A percentile compares a stretch with the other conserved stretches of the same genome.
Evolutionary conservation across 2,329 filamentous ascomycete genomes (phyloP).

Genomic region (Huntiella bhutanensis): DNA sequence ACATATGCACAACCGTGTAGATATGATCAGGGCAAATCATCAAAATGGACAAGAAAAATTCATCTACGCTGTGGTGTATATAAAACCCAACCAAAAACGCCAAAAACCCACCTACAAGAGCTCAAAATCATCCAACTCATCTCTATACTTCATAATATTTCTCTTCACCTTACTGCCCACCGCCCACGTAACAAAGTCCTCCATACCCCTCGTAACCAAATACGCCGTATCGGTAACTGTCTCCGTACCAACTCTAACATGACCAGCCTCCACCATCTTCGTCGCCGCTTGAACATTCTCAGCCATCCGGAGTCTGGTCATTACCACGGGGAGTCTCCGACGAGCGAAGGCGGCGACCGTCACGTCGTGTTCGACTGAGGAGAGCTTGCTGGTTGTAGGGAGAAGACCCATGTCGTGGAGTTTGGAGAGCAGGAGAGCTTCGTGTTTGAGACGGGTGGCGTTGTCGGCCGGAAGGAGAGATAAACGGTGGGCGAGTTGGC

Average conservation of each 20-base stretch:
- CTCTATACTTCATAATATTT: slow-evolving; percentile 84
- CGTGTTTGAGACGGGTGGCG: slow-evolving; percentile 61
- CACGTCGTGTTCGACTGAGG: slow-evolving; percentile 69
- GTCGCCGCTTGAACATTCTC: slow-evolving; percentile 71
- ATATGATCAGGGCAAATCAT: too few relatives aligned
- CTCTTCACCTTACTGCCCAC: slow-evolving; percentile 94
- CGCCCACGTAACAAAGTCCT: slow-evolving; percentile 94
- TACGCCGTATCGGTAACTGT: slow-evolving; percentile 81
- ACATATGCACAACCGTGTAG: too few relatives aligned
- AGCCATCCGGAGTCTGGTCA: slow-evolving; percentile 81
- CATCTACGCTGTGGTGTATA: background rate
- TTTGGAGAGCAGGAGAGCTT: slow-evolving; percentile 76
- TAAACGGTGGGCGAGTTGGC: slow-evolving; percentile 76
- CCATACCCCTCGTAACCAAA: slow-evolving; percentile 71
- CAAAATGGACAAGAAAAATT: background rate
- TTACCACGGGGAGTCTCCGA: slow-evolving; percentile 67
- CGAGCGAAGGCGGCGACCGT: slow-evolving; percentile 82
- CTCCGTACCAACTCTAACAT: slow-evolving; percentile 80
- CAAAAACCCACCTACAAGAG: slow-evolving; percentile 38
- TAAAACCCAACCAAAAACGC: background rate
- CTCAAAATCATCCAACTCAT: slow-evolving; percentile 93
- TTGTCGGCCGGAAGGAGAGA: slow-evolving; percentile 65
- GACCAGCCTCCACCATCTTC: slow-evolving; percentile 83
- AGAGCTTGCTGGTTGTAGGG: slow-evolving; percentile 54
- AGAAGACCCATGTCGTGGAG: slow-evolving; percentile 84